These are phyloP conservation scores for Globisporangium middletonii DNA, from an alignment of 352 stramenopile genomes.

Conservation along the genomic window DNA sequence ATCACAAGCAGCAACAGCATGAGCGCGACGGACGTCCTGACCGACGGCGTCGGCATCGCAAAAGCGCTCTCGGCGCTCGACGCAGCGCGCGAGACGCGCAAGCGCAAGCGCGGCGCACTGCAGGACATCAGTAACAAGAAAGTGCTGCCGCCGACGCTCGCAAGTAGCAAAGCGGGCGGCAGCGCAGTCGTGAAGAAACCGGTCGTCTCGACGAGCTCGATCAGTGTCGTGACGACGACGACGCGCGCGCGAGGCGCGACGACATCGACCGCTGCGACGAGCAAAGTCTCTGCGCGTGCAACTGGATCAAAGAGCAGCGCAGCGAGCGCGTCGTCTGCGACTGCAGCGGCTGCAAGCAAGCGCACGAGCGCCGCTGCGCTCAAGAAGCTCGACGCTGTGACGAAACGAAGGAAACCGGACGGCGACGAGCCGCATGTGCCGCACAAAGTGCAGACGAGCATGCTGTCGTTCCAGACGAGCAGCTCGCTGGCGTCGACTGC, in stretches of 20 bases:
- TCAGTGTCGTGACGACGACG: conserved; percentile 13
- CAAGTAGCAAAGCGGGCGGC: conserved; percentile 16
- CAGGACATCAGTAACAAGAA: conserved; percentile 83
- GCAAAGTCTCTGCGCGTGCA: conserved; percentile 2
- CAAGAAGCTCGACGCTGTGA: conserved; percentile 19
- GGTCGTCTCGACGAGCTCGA: background rate
- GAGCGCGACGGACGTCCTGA: background rate
- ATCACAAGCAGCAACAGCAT: background rate
- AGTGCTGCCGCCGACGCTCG: conserved; percentile 5
- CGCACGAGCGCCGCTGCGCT: conserved; percentile 2
- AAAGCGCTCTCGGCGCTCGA: conserved; percentile 15
- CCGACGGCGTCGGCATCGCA: conserved; percentile 4
- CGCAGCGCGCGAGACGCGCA: conserved; percentile 32
- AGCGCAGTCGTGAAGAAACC: conserved; percentile 18
- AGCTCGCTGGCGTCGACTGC: conserved; percentile 6
- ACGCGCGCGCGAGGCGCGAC: conserved; percentile 12
- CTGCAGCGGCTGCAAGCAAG: conserved; percentile 4
- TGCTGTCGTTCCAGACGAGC: conserved; percentile 55
- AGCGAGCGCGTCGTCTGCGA: background rate
- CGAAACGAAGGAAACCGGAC: conserved; percentile 44
- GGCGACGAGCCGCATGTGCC: conserved; percentile 22
- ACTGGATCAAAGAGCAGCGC: conserved; percentile 4
- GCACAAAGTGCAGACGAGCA: conserved; percentile 60
- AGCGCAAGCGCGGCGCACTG: conserved; percentile 70
- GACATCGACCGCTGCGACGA: background rate